Evolutionary conservation across 1,284 basidiomycete species (phyloP), one percentile per base, ranked within the genome.

Genomic region (Ustilago curta): DNA sequence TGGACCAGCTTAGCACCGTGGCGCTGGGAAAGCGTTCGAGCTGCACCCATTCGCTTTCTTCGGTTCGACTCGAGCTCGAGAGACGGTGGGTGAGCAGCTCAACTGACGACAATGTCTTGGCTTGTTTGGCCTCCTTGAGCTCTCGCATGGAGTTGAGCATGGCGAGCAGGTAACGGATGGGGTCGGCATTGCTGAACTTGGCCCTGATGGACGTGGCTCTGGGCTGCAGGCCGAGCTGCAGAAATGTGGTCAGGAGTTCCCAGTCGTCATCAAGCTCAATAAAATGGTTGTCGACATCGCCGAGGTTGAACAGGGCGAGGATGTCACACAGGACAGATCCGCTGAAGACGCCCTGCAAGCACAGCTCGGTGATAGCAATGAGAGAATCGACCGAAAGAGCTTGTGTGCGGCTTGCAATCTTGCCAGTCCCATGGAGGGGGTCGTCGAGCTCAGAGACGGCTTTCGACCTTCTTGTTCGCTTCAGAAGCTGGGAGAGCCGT

Each of bases 271-370:
- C 52, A 16, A 58, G 45, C n/a, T 32, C 44, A 8, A n/a, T 8
- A 9, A 58, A 49, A 12, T 62, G 51, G 7, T 27, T 37, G 11
- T 59, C 59, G 40, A 60, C 45, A 39, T 69, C 59, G 31, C 59
- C 66, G 18, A 69, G 51, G 40, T 45, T 42, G 39, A 69, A 69
- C 2, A 69, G 54, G 14, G 51, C 49, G 3, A 69, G 42, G 5
- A 69, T 35, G 12, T 61, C 54, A 21, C 32, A 18, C 1, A 61
- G 59, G 12, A 61, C 21, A 8, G 43, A 39, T 16, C 19, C 23
- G 31, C 50, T 27, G 14, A 69, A 44, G 12, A 58, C 50, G 27
- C 59, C 50, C 16, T 59, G 49, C 8, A 62, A 21, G 29, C 66
- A 69, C 2, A 69, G 59, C 27, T 62, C 59, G 50, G 53, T 55